Evolutionary conservation across 2,329 filamentous ascomycete genomes (phyloP).

Genomic region (Aspergillus uvarum): DNA sequence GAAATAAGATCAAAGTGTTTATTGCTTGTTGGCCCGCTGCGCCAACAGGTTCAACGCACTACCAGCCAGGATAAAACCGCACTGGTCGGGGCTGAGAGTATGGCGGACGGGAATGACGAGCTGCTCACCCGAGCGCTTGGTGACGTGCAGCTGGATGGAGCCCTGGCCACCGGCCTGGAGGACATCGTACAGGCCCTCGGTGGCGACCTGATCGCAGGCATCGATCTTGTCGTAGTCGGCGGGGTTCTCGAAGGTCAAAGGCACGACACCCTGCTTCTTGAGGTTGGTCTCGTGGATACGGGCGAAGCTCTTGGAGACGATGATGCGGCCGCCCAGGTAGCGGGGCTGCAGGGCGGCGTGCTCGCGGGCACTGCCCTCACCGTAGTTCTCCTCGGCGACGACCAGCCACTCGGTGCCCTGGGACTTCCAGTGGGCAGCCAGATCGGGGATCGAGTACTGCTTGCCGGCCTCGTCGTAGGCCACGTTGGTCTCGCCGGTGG

Average conservation of each 20-base stretch:
- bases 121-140: conserved; percentile 56
- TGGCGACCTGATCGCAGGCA: conserved; percentile 80
- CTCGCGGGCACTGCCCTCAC: conserved; percentile 84
- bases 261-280: conserved; percentile 96
- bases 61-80: conserved; percentile 86
- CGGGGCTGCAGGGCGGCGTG: conserved; percentile 87
- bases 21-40: conserved; percentile 29
- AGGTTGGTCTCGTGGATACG: conserved; percentile 94
- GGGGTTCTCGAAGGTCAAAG: conserved; percentile 85
- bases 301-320: conserved; percentile 83
- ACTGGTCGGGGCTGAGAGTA: conserved; percentile 85
- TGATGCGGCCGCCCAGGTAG: conserved; percentile 82
- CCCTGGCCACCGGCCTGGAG: conserved; percentile 48
- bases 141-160: conserved; percentile 21
- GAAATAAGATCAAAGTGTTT: not conserved
- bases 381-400: conserved; percentile 96
- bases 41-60: conserved; percentile 90
- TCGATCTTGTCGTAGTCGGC: conserved; percentile 80
- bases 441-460: conserved; percentile 76
- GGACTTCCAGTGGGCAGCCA: conserved; percentile 79
- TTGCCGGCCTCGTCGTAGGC: conserved; percentile 84
- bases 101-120: conserved; percentile 77
- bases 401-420: conserved; percentile 81
- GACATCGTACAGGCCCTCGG: conserved; percentile 80
- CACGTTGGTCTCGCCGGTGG: conserved; percentile 86